These are phyloP conservation scores for barley (Hordeum vulgare) DNA, from an alignment of 176 grass and related monocot genomes.

Conservation along the genomic window MorexV3_pseudomolecules_assembly NC_058522.1:553519241-553519740, in stretches of 20 bases:
- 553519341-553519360: background rate
- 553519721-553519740: slow-evolving; percentile 70
- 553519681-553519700: slow-evolving; percentile 5
- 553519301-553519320: background rate
- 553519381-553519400: background rate
- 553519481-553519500: background rate
- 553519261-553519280: background rate
- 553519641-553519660: background rate
- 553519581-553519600: no score
- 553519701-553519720: slow-evolving; percentile 57
- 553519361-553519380: no score
- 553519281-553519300: background rate
- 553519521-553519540: background rate
- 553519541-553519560: background rate
- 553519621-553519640: slow-evolving; percentile 6
- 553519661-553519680: background rate
- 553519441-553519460: background rate
- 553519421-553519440: background rate
- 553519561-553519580: background rate
- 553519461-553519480: background rate
- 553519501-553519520: background rate
- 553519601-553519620: background rate
- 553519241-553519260: background rate
- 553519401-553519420: background rate
- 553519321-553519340: background rate